These are phyloP conservation scores for Arctium minus DNA, from an alignment of 129 eudicot species.

Conservation along the genomic window DNA sequence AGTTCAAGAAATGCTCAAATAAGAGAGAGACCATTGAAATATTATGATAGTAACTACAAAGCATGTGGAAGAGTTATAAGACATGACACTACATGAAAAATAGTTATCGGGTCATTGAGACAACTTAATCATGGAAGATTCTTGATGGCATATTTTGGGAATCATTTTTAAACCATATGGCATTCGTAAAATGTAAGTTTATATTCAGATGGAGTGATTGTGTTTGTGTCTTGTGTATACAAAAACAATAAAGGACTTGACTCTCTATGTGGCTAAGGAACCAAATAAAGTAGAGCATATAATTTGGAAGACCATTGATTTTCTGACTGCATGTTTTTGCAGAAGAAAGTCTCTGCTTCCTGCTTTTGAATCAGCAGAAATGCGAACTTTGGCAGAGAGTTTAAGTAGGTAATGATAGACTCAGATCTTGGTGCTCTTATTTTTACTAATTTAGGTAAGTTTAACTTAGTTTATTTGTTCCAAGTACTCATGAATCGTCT, in stretches of 20 bases:
- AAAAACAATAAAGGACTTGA: not conserved
- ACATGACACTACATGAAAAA: not conserved
- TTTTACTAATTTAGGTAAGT: not conserved
- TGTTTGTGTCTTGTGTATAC: not conserved
- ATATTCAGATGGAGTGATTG: not conserved
- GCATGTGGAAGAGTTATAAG: not conserved
- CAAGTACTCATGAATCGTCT: not conserved
- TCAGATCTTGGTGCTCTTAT: conserved; percentile 1
- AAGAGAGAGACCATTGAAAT: too few relatives aligned
- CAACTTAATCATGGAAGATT: not conserved
- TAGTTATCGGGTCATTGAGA: not conserved
- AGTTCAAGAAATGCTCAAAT: not conserved
- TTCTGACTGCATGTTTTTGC: conserved; percentile 23
- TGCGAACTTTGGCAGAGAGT: conserved; percentile 92
- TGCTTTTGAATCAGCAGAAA: conserved; percentile 92
- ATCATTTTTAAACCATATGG: not conserved
- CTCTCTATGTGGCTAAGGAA: not conserved
- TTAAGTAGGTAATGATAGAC: conserved; percentile 66
- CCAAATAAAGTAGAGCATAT: not conserved
- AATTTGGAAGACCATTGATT: not conserved
- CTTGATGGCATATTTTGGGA: not conserved
- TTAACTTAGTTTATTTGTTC: not conserved
- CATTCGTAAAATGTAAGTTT: not conserved
- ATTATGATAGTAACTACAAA: too few relatives aligned
- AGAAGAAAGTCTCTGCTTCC: conserved; percentile 86